Conservation (phyloP, 2,329 filamentous ascomycete species). For the Chlorencoelia australis region DNA sequence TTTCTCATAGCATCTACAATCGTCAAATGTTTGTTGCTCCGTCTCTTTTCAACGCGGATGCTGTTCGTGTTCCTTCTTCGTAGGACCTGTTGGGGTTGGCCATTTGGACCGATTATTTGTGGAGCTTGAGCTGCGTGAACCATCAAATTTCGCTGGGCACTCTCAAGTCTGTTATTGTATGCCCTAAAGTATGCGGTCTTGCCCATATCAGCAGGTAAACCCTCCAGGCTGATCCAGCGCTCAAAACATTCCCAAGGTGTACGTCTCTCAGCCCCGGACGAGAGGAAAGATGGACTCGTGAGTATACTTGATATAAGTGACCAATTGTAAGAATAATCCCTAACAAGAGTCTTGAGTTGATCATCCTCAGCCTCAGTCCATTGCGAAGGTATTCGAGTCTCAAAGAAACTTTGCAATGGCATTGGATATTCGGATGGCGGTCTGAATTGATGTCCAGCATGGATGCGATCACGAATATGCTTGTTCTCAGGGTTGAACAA, state of each 20-base stretch:
- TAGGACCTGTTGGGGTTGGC: constrained; percentile 40
- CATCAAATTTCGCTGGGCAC: constrained; percentile 42
- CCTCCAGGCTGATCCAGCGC: constrained; percentile 86
- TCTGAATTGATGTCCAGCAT: constrained; percentile 84
- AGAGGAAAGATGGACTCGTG: constrained; percentile 61
- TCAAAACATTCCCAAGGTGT: constrained; percentile 99
- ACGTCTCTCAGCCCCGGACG: constrained; percentile 78
- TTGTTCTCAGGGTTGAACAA: constrained; percentile 87
- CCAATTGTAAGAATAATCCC: constrained; percentile 97
- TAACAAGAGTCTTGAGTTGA: constrained; percentile 72
- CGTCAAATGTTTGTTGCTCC: constrained; percentile 76
- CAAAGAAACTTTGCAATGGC: constrained; percentile 85
- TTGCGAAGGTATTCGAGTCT: constrained; percentile 75
- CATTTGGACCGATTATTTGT: constrained; percentile 27
- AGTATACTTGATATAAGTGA: constrained; percentile 81
- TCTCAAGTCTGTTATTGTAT: constrained; percentile 51
- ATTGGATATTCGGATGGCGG: constrained; percentile 87
- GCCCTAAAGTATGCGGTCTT: constrained; percentile 91
- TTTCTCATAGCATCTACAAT: constrained; percentile 94
- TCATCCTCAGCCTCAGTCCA: constrained; percentile 90
- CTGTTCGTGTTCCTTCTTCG: constrained; percentile 67
- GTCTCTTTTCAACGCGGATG: constrained; percentile 74
- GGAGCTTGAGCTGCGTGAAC: constrained; percentile 27
- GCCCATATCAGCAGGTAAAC: constrained; percentile 82
- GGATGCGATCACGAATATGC: constrained; percentile 76